phyloP scores from a whole-genome alignment of 768 basidiomycete genomes.

The Tephrocybe sp. region DNA sequence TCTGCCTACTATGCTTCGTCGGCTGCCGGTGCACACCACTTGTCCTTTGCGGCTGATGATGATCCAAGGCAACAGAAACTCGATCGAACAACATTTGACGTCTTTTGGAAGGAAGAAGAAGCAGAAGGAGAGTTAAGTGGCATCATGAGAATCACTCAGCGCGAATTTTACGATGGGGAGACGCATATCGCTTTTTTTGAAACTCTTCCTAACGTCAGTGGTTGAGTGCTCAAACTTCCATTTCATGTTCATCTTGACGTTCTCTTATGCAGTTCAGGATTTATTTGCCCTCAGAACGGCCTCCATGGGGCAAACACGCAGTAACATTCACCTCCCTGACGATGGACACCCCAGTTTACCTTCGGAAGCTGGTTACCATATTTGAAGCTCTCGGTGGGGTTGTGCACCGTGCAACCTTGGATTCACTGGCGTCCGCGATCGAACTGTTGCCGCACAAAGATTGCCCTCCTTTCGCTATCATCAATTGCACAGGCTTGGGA shows the following conservation, averaged over 20 bases:
- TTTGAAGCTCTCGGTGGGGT: slow-evolving; percentile 10
- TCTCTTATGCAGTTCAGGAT: slow-evolving; percentile 13
- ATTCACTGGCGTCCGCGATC: slow-evolving; percentile 9
- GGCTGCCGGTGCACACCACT: slow-evolving; percentile 14
- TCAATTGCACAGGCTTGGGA: slow-evolving; percentile 15
- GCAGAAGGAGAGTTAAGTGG: slow-evolving; percentile 8
- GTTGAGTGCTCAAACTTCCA: too few species aligned
- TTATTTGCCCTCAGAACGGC: neutral
- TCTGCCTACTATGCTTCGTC: slow-evolving; percentile 13
- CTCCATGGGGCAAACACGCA: slow-evolving; percentile 7
- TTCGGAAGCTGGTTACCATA: slow-evolving; percentile 4
- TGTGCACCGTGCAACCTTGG: slow-evolving; percentile 6
- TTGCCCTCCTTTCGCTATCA: neutral
- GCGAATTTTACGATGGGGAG: slow-evolving; percentile 13
- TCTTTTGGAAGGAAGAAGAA: slow-evolving; percentile 16
- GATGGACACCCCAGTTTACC: slow-evolving; percentile 12
- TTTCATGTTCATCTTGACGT: too few species aligned
- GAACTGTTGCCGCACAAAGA: neutral
- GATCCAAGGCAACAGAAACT: slow-evolving; percentile 10
- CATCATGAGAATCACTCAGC: slow-evolving; percentile 10
- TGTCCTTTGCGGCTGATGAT: slow-evolving; percentile 16
- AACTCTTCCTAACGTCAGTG: slow-evolving; percentile 12
- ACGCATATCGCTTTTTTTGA: slow-evolving; percentile 14
- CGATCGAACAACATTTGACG: slow-evolving; percentile 13
- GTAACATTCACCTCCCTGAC: slow-evolving; percentile 16